Percentiles rank a stretch among this genome's conserved stretches.
These are phyloP conservation scores for Blepharisma japonicum DNA, from an alignment of 73 alveolate genomes.

Conservation along the genomic window DNA sequence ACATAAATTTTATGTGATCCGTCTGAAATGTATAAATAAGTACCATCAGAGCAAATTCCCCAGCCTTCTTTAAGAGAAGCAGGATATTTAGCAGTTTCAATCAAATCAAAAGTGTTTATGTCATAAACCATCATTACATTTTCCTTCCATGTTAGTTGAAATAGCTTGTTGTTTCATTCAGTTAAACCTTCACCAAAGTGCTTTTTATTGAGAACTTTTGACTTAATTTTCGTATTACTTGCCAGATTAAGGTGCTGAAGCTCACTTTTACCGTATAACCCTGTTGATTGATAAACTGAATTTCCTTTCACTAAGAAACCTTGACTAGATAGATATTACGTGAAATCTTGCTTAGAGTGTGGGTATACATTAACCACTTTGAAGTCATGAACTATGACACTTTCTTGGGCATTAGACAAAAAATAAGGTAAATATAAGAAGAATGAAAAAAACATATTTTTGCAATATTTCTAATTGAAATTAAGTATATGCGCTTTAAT, in stretches of 20 bases:
- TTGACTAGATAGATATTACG: neutral
- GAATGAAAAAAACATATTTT: too few relatives aligned
- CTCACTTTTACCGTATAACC: conserved; percentile 1
- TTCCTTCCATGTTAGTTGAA: conserved; percentile 52
- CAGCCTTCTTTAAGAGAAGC: conserved; percentile 44
- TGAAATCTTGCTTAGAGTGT: neutral
- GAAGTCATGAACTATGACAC: neutral
- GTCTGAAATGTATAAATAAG: conserved; percentile 42
- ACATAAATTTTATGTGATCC: conserved; percentile 38
- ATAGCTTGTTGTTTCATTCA: conserved; percentile 20
- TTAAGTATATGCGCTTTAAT: too few relatives aligned
- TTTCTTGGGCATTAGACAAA: neutral
- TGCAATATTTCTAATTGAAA: too few relatives aligned
- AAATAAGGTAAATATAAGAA: too few relatives aligned
- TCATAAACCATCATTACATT: conserved; percentile 28
- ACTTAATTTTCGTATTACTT: neutral
- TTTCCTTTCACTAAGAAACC: neutral
- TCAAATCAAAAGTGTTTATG: conserved; percentile 16
- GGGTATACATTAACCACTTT: neutral
- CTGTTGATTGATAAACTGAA: neutral
- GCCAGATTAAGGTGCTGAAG: neutral
- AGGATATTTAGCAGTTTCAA: conserved; percentile 22
- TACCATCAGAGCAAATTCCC: conserved; percentile 54
- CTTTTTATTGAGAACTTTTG: neutral
- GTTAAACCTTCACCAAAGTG: conserved; percentile 58